These are phyloP conservation scores for Saraca asoca DNA, from an alignment of 331 rosid species.

Conservation along the genomic window DNA sequence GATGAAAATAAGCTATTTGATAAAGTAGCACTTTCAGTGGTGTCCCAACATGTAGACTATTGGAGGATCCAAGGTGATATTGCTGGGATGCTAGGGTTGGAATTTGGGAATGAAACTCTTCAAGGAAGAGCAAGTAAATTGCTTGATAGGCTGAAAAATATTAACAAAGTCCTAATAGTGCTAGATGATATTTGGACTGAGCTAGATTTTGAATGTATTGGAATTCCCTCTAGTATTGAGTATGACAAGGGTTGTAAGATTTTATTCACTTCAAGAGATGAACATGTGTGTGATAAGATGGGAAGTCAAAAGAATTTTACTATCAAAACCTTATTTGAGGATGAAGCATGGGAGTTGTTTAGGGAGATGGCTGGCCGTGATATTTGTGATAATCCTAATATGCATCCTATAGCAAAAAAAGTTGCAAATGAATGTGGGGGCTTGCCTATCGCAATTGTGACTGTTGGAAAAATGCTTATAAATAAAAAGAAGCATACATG, in stretches of 20 bases:
- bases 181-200: constrained; percentile 30
- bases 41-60: not conserved
- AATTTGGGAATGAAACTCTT: not conserved
- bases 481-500: not conserved
- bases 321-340: not conserved
- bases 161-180: constrained; percentile 1
- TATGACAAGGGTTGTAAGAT: constrained; percentile 11
- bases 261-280: constrained; percentile 28
- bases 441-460: constrained; percentile 32
- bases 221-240: not conserved
- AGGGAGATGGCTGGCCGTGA: not conserved
- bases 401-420: constrained; percentile 1
- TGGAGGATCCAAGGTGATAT: constrained; percentile 21
- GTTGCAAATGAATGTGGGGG: constrained; percentile 34
- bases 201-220: constrained; percentile 7
- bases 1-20: not conserved
- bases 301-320: not conserved
- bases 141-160: not conserved
- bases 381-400: too few species aligned
- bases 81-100: constrained; percentile 7
- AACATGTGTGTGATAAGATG: not conserved
- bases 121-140: not conserved
- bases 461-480: constrained; percentile 29
- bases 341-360: constrained; percentile 34
- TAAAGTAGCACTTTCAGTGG: not conserved